Conservation (phyloP, 2,329 filamentous ascomycete species). For the Fragosphaeria purpurea region DNA sequence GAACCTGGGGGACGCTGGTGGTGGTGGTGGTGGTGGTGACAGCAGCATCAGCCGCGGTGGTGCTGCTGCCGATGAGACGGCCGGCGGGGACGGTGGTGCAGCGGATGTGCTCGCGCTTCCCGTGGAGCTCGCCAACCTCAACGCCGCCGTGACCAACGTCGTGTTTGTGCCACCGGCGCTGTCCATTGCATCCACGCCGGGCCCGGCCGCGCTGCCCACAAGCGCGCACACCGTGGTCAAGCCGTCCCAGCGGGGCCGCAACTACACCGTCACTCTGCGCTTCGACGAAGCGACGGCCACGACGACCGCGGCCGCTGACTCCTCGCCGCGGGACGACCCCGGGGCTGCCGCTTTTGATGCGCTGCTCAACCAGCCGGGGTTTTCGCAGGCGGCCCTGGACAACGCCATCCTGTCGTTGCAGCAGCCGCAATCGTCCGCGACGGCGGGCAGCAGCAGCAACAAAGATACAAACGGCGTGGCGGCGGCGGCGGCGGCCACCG, state of each 20-base stretch:
- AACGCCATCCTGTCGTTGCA: slow-evolving; percentile 39
- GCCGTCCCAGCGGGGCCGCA: slow-evolving; percentile 58
- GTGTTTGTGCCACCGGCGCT: slow-evolving; percentile 55
- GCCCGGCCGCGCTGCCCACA: slow-evolving; percentile 12
- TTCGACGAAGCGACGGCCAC: slow-evolving; percentile 30
- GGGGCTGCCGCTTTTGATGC: slow-evolving; percentile 28
- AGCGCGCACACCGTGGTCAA: slow-evolving; percentile 57
- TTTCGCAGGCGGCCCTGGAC: slow-evolving; percentile 37
- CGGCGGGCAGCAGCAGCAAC: background rate
- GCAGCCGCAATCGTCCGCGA: slow-evolving; percentile 12
- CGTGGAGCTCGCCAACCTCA: slow-evolving; percentile 59
- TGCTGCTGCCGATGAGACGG: too few relatives aligned
- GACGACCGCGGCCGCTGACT: background rate
- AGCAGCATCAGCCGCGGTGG: too few relatives aligned
- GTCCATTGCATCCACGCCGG: slow-evolving; percentile 21
- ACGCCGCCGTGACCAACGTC: slow-evolving; percentile 75
- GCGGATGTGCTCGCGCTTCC: slow-evolving; percentile 32
- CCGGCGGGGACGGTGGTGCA: too few relatives aligned
- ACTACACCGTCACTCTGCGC: slow-evolving; percentile 57
- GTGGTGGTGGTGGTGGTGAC: background rate
- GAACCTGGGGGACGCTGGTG: slow-evolving; percentile 54
- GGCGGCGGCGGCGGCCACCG: slow-evolving; percentile 12
- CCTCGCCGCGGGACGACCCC: slow-evolving; percentile 8
- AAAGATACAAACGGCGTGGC: slow-evolving; percentile 5
- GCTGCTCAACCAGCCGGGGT: slow-evolving; percentile 36